Evolutionary conservation across 1,284 basidiomycete genomes (phyloP).

Genomic region (Cryptococcus wingfieldii): DNA sequence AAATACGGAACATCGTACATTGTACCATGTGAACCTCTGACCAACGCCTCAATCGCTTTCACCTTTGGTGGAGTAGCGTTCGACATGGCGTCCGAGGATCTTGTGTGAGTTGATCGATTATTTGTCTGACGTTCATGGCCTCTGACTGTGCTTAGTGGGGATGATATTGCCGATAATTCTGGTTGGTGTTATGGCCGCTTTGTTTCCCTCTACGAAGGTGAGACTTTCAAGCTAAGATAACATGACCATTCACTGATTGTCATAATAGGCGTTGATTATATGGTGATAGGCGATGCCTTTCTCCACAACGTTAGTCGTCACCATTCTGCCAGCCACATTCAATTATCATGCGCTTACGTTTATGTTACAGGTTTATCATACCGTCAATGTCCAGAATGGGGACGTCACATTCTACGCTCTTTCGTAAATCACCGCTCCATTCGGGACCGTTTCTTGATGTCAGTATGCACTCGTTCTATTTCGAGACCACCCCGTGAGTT

Average conservation of each 20-base stretch:
- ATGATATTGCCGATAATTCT: not conserved
- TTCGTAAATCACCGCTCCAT: not conserved
- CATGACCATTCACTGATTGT: not conserved
- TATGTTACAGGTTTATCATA: constrained; percentile 3
- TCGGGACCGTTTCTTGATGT: not conserved
- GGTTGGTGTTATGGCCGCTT: constrained; percentile 5
- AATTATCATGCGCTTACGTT: not conserved
- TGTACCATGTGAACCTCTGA: constrained; percentile 1
- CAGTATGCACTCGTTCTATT: not conserved
- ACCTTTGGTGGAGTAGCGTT: constrained; percentile 6
- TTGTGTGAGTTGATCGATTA: constrained; percentile 2
- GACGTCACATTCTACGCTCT: constrained; percentile 5
- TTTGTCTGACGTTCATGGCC: no score
- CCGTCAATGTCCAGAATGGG: constrained; percentile 4
- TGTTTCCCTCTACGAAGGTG: not conserved
- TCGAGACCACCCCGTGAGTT: not conserved
- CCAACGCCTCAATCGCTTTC: not conserved
- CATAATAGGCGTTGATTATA: not conserved
- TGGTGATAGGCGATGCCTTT: constrained; percentile 8
- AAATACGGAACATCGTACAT: not conserved
- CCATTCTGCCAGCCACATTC: not conserved
- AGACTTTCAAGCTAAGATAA: not conserved
- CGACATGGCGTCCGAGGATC: not conserved
- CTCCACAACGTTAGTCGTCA: constrained; percentile 5
- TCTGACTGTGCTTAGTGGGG: not conserved